phyloP scores from a whole-genome alignment of 768 basidiomycete genomes.

The Cystofilobasidium bisporidii region DNA sequence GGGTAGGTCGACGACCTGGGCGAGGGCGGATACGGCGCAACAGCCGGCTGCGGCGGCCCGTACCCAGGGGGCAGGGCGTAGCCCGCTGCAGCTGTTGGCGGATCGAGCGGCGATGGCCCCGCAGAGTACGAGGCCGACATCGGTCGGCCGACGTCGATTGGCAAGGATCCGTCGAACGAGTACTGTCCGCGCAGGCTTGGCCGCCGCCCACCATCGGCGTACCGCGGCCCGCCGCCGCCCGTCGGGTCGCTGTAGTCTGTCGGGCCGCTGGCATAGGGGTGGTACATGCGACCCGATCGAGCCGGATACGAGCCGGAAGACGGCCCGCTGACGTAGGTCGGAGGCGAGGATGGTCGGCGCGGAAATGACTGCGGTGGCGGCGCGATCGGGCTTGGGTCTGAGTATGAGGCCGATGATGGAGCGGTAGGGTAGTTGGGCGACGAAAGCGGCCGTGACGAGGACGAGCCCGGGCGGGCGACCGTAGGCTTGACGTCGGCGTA shows the following conservation, averaged over 20 bases:
- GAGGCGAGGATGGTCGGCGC: background rate
- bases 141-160: background rate
- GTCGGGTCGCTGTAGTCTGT: background rate
- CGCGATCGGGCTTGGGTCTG: too few relatives aligned
- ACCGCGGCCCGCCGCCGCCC: background rate
- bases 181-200: conserved; percentile 4
- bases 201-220: background rate
- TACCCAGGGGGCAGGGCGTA: too few relatives aligned
- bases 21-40: too few relatives aligned
- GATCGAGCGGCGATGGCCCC: background rate
- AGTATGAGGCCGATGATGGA: background rate
- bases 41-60: background rate
- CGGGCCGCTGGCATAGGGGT: background rate
- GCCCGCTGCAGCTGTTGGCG: background rate
- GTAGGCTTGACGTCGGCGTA: too few relatives aligned
- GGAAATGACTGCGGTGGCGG: background rate
- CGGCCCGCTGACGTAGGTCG: background rate
- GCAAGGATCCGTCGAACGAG: background rate
- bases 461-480: background rate
- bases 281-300: background rate
- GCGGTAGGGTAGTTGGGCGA: background rate
- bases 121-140: background rate
- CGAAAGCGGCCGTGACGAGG: background rate
- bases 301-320: background rate
- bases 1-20: too few relatives aligned